These are phyloP conservation scores for Remersonia thermophila DNA, from an alignment of 2,329 filamentous ascomycete genomes.

Conservation along the genomic window DNA sequence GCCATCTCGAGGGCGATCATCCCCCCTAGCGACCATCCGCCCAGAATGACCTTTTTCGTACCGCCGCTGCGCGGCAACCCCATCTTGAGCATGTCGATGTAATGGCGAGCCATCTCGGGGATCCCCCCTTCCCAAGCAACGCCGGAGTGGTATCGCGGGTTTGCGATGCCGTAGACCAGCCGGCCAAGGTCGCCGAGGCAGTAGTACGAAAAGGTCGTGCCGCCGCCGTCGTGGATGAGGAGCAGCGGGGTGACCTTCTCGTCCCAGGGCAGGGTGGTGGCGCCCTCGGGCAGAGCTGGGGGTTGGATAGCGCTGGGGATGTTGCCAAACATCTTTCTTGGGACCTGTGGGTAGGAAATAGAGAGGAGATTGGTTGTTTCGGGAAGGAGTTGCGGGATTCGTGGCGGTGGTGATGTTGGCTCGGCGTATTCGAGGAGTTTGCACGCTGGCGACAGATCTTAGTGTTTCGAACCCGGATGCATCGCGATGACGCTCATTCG, in stretches of 20 bases:
- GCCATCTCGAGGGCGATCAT: conserved; percentile 39
- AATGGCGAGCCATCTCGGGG: conserved; percentile 40
- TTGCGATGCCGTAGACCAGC: conserved; percentile 40
- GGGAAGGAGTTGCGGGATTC: too few relatives aligned
- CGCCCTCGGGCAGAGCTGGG: too few relatives aligned
- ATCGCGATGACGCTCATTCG: too few relatives aligned
- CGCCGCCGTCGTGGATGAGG: conserved; percentile 49
- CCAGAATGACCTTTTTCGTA: conserved; percentile 29
- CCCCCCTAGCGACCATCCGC: conserved; percentile 45
- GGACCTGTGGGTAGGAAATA: too few relatives aligned
- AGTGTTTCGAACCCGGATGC: too few relatives aligned
- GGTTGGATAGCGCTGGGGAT: too few relatives aligned
- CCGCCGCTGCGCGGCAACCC: conserved; percentile 25
- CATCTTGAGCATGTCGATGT: conserved; percentile 32
- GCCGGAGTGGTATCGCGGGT: conserved; percentile 38
- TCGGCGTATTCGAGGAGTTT: too few relatives aligned
- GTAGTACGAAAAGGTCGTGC: conserved; percentile 46
- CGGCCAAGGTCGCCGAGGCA: conserved; percentile 38
- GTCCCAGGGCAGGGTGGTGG: too few relatives aligned
- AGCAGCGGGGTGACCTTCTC: conserved; percentile 32
- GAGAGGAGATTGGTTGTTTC: too few relatives aligned
- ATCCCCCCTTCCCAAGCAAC: conserved; percentile 39
- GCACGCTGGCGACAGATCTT: too few relatives aligned
- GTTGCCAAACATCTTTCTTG: too few relatives aligned
- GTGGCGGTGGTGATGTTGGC: too few relatives aligned